Conservation (phyloP, 164 flowering plant species). For the Stephania yunnanensis region DNA sequence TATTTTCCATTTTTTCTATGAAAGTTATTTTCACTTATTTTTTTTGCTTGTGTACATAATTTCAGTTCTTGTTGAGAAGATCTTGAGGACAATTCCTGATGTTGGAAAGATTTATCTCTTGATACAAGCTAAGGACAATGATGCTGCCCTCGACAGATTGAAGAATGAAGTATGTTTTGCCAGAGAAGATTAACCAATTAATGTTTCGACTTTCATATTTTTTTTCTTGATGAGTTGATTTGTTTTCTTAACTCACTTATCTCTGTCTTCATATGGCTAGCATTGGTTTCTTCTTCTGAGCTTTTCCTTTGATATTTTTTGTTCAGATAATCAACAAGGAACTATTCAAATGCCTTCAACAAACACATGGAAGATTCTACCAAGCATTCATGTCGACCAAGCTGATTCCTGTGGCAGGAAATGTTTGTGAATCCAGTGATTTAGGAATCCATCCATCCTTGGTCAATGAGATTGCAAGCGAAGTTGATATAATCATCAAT, state of each 20-base stretch:
- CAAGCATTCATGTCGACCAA: conserved; percentile 77
- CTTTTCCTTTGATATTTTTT: neutral
- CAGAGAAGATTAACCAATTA: too few relatives aligned
- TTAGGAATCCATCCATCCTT: conserved; percentile 52
- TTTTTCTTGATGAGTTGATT: neutral
- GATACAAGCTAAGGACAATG: conserved; percentile 69
- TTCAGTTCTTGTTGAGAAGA: conserved; percentile 92
- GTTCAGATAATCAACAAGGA: conserved; percentile 60
- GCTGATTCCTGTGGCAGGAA: conserved; percentile 76
- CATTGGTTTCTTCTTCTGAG: too few relatives aligned
- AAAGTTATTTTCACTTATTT: neutral
- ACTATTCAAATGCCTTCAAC: conserved; percentile 60
- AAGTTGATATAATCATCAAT: conserved; percentile 71
- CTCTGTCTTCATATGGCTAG: neutral
- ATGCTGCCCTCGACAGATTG: conserved; percentile 65
- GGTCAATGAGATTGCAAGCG: conserved; percentile 38
- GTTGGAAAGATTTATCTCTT: conserved; percentile 70
- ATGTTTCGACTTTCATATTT: too few relatives aligned
- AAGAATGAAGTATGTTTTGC: conserved; percentile 55
- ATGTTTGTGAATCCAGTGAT: conserved; percentile 46
- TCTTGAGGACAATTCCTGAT: conserved; percentile 72
- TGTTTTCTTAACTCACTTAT: neutral
- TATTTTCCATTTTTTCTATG: neutral
- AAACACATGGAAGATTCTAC: conserved; percentile 62
- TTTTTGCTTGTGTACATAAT: neutral